A percentile compares a stretch with the other conserved stretches of the same genome.
phyloP scores from a whole-genome alignment of 2,329 filamentous ascomycete genomes.

The Penicillium sp. region DNA sequence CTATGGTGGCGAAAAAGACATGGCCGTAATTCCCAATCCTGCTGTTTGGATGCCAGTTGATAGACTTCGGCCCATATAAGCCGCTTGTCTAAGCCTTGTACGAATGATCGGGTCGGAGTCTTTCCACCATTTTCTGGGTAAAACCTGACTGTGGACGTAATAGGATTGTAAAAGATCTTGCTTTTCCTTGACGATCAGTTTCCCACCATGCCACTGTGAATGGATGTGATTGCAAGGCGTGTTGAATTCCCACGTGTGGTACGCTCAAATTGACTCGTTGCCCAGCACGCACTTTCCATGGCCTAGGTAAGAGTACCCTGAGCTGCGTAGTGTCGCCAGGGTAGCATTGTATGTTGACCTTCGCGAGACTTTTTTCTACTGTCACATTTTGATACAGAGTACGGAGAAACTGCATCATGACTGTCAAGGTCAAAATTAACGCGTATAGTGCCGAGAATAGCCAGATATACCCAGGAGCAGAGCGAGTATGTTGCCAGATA shows the following conservation, averaged over 20 bases:
- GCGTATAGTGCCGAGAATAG: conserved; percentile 2
- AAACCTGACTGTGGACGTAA: conserved; percentile 10
- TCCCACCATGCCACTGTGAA: conserved; percentile 10
- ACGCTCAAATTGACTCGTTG: conserved; percentile 7
- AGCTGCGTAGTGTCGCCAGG: conserved; percentile 4
- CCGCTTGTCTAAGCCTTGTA: conserved; percentile 7
- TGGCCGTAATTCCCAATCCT: conserved; percentile 19
- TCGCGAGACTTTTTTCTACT: conserved; percentile 2
- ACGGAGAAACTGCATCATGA: neutral
- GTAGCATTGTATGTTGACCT: neutral
- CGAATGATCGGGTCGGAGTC: too few relatives aligned
- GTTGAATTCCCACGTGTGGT: conserved; percentile 5
- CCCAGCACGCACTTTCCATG: conserved; percentile 3
- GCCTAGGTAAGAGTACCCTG: conserved; percentile 6
- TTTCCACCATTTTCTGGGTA: conserved; percentile 2
- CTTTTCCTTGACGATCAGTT: conserved; percentile 2
- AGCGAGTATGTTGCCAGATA: conserved; percentile 9
- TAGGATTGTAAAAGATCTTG: conserved; percentile 8
- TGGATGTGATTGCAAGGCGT: conserved; percentile 5
- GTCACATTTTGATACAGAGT: conserved; percentile 6
- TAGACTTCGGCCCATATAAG: conserved; percentile 7
- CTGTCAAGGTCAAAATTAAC: neutral
- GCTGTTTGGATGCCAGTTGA: neutral
- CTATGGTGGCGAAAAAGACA: conserved; percentile 31
- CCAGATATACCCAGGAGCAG: neutral